Evolutionary conservation across 2,329 filamentous ascomycete genomes (phyloP), one percentile per base, ranked within the genome.

Genomic region (Fusarium sp.): DNA sequence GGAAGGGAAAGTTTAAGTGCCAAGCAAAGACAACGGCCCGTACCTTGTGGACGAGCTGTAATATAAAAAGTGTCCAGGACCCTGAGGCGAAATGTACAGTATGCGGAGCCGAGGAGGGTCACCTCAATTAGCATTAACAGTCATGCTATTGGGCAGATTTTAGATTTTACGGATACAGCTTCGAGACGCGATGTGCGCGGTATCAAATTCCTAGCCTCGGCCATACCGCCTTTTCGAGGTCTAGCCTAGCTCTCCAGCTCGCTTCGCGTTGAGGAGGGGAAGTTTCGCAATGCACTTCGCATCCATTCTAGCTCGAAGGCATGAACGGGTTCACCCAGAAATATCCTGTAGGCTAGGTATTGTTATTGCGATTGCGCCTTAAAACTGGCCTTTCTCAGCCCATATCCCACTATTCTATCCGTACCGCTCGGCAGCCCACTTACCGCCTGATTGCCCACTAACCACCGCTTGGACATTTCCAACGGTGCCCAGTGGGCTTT

Each of bases 191-290:
- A 53, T 61, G 39, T 1, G 26, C 46, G 58, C 56, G 22, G 35
- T 40, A 32, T 35, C 35, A 46, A 61, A 61, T 28, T 17, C 32
- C 17, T 62, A 62, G 57, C 28, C 24, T 68, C 65, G 57, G 65
- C 11, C 49, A 48, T 51, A 60, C 53, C 51, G 53, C 65, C 64
- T 39, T 52, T 68, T 68, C 41, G 32, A 54, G 65, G 14, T 10
- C 41, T 62, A 51, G 41, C 44, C 11, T 28, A 24, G 24, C 10
- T 28, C 10, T 33, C 17, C 20, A 26, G 1, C 8, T 54, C 41
- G 56, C 22, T 39, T 59, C 13, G 22, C 24, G n/a, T 43, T n/a
- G 35, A 33, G 35, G 20, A 20, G n/a, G 35, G 35, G 17, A 37
- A n/a, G 33, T 35, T 35, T 17, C 17, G 33, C 15, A 17, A 8